Evolutionary conservation across 768 basidiomycete genomes (phyloP).

Genomic region (Leccinum disarticulatum): DNA sequence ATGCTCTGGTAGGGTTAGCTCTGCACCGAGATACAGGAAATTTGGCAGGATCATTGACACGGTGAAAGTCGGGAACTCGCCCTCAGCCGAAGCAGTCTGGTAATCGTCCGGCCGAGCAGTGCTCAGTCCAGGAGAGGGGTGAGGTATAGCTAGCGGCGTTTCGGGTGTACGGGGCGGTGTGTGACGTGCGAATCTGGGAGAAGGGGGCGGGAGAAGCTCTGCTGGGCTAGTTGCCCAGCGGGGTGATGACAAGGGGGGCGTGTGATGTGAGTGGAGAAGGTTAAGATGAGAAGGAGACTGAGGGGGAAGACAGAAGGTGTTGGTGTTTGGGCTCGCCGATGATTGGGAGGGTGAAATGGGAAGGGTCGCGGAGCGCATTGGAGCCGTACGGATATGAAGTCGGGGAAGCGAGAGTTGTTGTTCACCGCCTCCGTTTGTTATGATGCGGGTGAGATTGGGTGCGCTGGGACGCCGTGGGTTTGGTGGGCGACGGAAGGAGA

Average conservation of each 20-base stretch:
- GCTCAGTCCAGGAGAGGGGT: constrained; percentile 46
- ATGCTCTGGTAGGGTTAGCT: constrained; percentile 72
- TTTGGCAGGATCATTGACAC: constrained; percentile 89
- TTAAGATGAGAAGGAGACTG: constrained; percentile 62
- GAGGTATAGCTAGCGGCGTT: constrained; percentile 34
- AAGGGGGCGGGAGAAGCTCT: constrained; percentile 41
- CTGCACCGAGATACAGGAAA: constrained; percentile 91
- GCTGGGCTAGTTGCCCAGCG: constrained; percentile 37
- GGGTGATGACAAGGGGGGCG: constrained; percentile 50
- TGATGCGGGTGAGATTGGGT: constrained; percentile 59
- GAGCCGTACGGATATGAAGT: constrained; percentile 60
- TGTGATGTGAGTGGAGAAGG: constrained; percentile 58
- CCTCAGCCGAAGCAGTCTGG: constrained; percentile 29
- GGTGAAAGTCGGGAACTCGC: constrained; percentile 66
- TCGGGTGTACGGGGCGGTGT: constrained; percentile 41
- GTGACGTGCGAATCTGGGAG: constrained; percentile 23
- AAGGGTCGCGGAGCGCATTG: constrained; percentile 59
- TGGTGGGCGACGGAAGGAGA: constrained; percentile 50
- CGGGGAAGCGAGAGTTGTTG: constrained; percentile 47
- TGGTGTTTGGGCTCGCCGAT: constrained; percentile 20
- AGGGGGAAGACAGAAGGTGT: constrained; percentile 26
- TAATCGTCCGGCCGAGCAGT: constrained; percentile 60
- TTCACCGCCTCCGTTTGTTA: constrained; percentile 54
- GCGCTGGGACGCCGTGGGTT: constrained; percentile 60
- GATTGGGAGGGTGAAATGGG: constrained; percentile 41